phyloP scores from a whole-genome alignment of 306 rosid genomes.

The Echinosophora koreensis region DNA sequence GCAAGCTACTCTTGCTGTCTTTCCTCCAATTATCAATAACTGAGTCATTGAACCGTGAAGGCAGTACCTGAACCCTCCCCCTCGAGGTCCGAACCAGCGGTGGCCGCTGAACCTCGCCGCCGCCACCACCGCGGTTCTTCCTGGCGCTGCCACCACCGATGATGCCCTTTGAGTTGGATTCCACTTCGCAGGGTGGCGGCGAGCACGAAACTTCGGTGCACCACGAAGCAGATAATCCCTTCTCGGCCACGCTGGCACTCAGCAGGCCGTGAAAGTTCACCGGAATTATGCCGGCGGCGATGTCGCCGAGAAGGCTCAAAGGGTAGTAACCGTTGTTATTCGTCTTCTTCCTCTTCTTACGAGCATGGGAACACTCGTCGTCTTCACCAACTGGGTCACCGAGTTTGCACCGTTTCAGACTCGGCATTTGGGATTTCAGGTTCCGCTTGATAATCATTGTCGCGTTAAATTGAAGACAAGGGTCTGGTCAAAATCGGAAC shows the following conservation, averaged over 20 bases:
- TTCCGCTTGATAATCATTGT: constrained; percentile 93
- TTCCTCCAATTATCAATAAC: constrained; percentile 98
- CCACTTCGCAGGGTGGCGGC: constrained; percentile 53
- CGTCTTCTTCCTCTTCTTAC: constrained; percentile 81
- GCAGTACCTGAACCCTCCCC: constrained; percentile 98
- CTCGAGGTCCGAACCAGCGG: constrained; percentile 91
- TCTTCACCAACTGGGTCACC: constrained; percentile 75
- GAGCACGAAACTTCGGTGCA: constrained; percentile 67
- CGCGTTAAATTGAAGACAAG: constrained; percentile 49
- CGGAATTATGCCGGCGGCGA: constrained; percentile 86
- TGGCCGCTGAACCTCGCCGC: constrained; percentile 72
- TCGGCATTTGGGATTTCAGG: constrained; percentile 98
- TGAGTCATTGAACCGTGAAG: constrained; percentile 95
- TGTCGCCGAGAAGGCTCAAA: constrained; percentile 84
- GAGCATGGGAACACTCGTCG: constrained; percentile 66
- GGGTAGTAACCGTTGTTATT: constrained; percentile 78
- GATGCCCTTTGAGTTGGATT: constrained; percentile 54
- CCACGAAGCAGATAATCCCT: constrained; percentile 76
- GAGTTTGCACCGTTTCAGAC: constrained; percentile 83
- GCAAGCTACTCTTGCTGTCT: constrained; percentile 66
- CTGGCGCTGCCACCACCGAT: background rate
- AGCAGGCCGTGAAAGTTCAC: constrained; percentile 67
- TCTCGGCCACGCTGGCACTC: constrained; percentile 60
- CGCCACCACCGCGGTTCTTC: constrained; percentile 44
- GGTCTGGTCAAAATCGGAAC: constrained; percentile 43